phyloP scores from a whole-genome alignment of 345 rosid genomes.

The Eucalyptus erythrocorys region DNA sequence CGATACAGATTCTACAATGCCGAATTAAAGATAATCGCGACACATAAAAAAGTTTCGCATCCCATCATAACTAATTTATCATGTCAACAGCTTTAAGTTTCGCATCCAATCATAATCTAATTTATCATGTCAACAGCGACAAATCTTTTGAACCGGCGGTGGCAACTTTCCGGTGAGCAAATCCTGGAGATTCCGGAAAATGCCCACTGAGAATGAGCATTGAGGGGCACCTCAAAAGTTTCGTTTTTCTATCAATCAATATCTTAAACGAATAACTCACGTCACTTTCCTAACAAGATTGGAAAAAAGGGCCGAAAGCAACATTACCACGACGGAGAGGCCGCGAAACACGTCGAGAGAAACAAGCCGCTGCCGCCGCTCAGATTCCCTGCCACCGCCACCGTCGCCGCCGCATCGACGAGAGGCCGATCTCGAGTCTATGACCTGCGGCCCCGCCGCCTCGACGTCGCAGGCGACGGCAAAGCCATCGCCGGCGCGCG shows the following conservation, averaged over 20 bases:
- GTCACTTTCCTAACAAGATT: background rate
- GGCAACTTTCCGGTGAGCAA: background rate
- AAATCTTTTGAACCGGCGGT: background rate
- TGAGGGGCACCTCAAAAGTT: background rate
- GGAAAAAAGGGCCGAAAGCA: background rate
- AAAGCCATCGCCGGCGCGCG: background rate
- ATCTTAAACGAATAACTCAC: background rate
- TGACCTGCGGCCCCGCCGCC: background rate
- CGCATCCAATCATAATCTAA: background rate
- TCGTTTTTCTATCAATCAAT: background rate
- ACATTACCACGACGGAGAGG: conserved; percentile 3
- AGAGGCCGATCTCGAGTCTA: background rate
- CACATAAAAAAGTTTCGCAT: background rate
- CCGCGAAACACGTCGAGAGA: conserved; percentile 8
- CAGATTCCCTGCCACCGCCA: background rate
- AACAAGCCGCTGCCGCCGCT: background rate
- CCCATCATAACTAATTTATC: background rate
- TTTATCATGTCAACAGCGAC: background rate
- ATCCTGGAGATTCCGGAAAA: background rate
- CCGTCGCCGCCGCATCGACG: background rate
- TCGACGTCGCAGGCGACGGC: background rate
- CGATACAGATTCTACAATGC: background rate
- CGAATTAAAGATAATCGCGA: background rate
- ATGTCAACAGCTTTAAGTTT: background rate
- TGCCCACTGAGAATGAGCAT: background rate